Percentiles rank a stretch among this genome's conserved stretches.
These are phyloP conservation scores for Suillus tomentosus DNA, from an alignment of 768 basidiomycete genomes.

Conservation along the genomic window DNA sequence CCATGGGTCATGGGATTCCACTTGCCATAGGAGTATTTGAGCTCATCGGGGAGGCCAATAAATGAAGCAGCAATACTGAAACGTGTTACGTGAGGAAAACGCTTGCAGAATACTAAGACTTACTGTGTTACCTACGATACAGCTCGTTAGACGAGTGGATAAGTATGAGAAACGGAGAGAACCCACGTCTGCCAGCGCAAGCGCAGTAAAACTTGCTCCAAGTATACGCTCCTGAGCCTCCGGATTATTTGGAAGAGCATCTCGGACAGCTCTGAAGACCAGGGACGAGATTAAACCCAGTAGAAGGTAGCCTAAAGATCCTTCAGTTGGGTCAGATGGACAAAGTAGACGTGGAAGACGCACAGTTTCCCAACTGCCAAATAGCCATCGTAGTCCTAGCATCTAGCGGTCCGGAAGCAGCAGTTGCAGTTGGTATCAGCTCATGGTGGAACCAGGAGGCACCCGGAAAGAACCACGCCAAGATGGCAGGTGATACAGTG, in stretches of 20 bases:
- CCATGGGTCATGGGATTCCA: constrained; percentile 82
- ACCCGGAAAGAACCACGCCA: constrained; percentile 61
- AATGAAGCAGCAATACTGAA: constrained; percentile 59
- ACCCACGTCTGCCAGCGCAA: constrained; percentile 73
- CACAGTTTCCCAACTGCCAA: constrained; percentile 71
- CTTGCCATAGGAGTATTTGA: constrained; percentile 47
- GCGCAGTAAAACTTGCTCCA: constrained; percentile 59
- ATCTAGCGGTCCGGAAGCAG: constrained; percentile 40
- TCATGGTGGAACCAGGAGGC: constrained; percentile 67
- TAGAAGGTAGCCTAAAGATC: constrained; percentile 55
- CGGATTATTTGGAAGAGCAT: constrained; percentile 56
- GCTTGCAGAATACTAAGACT: constrained; percentile 25
- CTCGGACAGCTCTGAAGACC: constrained; percentile 67
- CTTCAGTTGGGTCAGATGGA: background rate
- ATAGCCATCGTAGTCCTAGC: constrained; percentile 59
- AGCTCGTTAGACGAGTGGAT: constrained; percentile 10
- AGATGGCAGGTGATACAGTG: constrained; percentile 49
- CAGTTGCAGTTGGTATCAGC: constrained; percentile 51
- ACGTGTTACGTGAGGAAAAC: constrained; percentile 15
- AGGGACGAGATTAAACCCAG: constrained; percentile 65
- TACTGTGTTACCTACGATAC: constrained; percentile 59
- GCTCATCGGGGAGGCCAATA: constrained; percentile 55
- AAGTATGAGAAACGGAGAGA: constrained; percentile 4
- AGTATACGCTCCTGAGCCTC: constrained; percentile 69
- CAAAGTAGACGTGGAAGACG: constrained; percentile 19